These are phyloP conservation scores for Neurospora sp. DNA, from an alignment of 495 filamentous ascomycete genomes.

Conservation along the genomic window DNA sequence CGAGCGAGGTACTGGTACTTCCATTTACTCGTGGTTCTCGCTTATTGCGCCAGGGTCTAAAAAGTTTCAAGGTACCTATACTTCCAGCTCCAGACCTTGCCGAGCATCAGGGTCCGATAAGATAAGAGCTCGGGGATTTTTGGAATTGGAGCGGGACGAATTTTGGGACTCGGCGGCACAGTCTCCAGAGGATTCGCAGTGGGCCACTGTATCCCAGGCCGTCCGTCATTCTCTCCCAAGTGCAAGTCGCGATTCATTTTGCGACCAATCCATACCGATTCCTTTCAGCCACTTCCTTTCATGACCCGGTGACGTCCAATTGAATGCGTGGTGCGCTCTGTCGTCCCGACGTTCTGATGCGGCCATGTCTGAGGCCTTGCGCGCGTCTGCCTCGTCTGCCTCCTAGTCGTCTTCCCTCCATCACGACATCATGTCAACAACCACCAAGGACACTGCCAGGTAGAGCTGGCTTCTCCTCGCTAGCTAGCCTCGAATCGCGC, in stretches of 20 bases:
- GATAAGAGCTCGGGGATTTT: conserved; percentile 3
- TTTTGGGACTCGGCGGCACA: background rate
- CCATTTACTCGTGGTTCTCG: background rate
- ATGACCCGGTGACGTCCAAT: conserved; percentile 13
- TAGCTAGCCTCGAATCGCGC: background rate
- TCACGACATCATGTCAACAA: background rate
- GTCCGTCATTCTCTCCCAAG: background rate
- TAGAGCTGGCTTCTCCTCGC: background rate
- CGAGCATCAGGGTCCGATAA: background rate
- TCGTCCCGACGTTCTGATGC: conserved; percentile 17
- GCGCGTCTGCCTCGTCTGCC: conserved; percentile 11
- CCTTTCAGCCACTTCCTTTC: background rate
- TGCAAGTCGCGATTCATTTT: background rate
- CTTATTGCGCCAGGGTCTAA: background rate
- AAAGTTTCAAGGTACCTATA: background rate
- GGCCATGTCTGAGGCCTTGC: conserved; percentile 17
- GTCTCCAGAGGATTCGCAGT: background rate
- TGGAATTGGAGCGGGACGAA: conserved; percentile 4
- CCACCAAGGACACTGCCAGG: background rate
- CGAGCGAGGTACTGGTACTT: background rate
- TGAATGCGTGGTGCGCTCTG: conserved; percentile 20
- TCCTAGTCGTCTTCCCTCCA: background rate
- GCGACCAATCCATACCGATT: background rate
- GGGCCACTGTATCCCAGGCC: background rate
- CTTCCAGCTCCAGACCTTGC: too few relatives aligned